A percentile compares a stretch with the other conserved stretches of the same genome.
These are phyloP conservation scores for Scedosporium aurantiacum DNA, from an alignment of 2,329 filamentous ascomycete genomes.

Conservation along the genomic window DNA sequence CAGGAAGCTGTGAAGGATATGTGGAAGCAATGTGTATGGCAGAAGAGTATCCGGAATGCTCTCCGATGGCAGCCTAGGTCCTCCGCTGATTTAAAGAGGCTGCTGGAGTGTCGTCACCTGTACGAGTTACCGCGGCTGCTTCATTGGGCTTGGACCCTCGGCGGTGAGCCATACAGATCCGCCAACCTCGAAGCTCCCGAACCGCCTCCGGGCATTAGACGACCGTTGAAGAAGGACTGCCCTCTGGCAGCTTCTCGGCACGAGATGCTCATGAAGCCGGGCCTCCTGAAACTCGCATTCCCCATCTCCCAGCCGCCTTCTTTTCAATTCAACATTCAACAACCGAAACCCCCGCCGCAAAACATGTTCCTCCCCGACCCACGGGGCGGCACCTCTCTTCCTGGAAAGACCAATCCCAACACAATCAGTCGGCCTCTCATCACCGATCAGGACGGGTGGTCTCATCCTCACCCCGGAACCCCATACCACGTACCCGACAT, in stretches of 20 bases:
- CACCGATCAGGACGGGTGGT: constrained; percentile 2
- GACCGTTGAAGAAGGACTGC: constrained; percentile 12
- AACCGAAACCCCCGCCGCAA: neutral
- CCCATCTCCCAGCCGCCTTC: neutral
- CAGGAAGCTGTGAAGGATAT: constrained; percentile 30
- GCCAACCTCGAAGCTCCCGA: constrained; percentile 13
- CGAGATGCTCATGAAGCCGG: constrained; percentile 3
- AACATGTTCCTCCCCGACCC: constrained; percentile 1
- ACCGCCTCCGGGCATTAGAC: constrained; percentile 9
- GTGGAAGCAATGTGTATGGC: constrained; percentile 35
- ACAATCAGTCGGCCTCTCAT: neutral
- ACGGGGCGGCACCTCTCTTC: neutral
- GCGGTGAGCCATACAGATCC: constrained; percentile 27
- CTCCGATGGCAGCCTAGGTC: constrained; percentile 29
- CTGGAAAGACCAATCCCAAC: neutral
- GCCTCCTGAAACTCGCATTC: constrained; percentile 1
- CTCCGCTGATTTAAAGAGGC: constrained; percentile 31
- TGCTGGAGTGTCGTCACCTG: constrained; percentile 32
- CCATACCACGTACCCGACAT: neutral
- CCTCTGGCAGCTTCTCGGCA: constrained; percentile 10
- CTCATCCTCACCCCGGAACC: neutral
- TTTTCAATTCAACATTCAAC: constrained; percentile 1
- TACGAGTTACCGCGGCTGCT: constrained; percentile 30
- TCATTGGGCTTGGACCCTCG: constrained; percentile 31
- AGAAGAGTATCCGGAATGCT: constrained; percentile 29